These are phyloP conservation scores for Cenococcum geophilum DNA, from an alignment of 495 filamentous ascomycete species.

Conservation along the genomic window DNA sequence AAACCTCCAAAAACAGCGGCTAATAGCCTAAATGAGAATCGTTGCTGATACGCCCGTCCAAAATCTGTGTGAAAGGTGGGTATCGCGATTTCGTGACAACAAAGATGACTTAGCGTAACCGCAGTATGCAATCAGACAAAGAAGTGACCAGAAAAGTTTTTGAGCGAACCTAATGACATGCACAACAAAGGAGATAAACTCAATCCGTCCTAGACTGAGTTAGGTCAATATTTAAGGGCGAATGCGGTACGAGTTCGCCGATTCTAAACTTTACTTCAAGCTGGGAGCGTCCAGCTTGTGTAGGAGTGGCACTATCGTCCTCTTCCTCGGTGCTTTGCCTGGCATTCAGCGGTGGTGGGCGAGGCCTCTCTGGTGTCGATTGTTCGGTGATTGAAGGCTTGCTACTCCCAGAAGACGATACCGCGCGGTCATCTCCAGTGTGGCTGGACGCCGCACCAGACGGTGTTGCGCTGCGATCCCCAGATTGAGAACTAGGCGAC, in stretches of 20 bases:
- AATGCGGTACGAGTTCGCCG: neutral
- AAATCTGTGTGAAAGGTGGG: slow-evolving; percentile 2
- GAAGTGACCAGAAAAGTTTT: neutral
- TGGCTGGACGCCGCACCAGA: neutral
- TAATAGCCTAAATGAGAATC: slow-evolving; percentile 1
- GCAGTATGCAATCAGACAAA: slow-evolving; percentile 1
- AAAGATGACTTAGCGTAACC: neutral
- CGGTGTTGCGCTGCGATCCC: neutral
- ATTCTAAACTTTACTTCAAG: neutral
- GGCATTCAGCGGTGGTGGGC: slow-evolving; percentile 14
- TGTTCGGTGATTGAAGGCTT: slow-evolving; percentile 23
- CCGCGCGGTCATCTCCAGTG: slow-evolving; percentile 15
- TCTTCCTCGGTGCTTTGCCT: slow-evolving; percentile 21
- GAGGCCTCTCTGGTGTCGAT: slow-evolving; percentile 10
- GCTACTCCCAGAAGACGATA: slow-evolving; percentile 28
- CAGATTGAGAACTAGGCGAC: neutral
- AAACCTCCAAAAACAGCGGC: neutral
- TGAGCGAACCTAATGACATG: neutral
- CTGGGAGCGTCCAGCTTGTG: slow-evolving; percentile 24
- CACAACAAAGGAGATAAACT: neutral
- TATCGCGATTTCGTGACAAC: slow-evolving; percentile 5
- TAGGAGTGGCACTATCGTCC: slow-evolving; percentile 30
- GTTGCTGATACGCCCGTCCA: slow-evolving; percentile 1
- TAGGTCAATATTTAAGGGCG: neutral
- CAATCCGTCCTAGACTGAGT: neutral